Conservation (phyloP, 2,329 filamentous ascomycete genomes). For the Trichoderma asperellum region DNA sequence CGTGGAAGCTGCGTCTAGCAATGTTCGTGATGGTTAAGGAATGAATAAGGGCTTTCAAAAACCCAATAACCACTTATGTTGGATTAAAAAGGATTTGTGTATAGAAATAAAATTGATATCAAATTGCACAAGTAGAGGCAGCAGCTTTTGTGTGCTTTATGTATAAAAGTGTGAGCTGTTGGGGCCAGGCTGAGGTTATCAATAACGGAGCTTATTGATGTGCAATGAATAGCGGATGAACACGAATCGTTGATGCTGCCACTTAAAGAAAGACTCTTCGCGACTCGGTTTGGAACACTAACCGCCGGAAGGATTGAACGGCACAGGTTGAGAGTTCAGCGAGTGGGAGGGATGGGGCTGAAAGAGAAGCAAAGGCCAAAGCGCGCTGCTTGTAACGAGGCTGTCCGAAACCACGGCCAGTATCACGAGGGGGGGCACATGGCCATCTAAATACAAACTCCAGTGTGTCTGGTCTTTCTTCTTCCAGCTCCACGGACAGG, state of each 20-base stretch:
- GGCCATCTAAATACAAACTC: constrained; percentile 28
- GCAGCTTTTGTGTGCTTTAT: background rate
- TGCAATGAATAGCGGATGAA: constrained; percentile 31
- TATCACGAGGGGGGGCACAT: constrained; percentile 1
- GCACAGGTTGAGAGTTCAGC: constrained; percentile 28
- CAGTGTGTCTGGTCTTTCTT: background rate
- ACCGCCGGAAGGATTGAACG: constrained; percentile 44
- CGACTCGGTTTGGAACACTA: constrained; percentile 33
- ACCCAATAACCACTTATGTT: background rate
- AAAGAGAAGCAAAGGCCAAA: constrained; percentile 22
- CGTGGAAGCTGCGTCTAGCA: constrained; percentile 2
- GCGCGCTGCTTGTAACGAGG: background rate
- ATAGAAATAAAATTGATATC: background rate
- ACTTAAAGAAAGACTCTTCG: constrained; percentile 25
- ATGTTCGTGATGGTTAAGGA: background rate
- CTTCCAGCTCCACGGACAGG: constrained; percentile 2
- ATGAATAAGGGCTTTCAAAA: background rate
- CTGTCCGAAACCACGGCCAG: background rate
- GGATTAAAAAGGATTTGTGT: background rate
- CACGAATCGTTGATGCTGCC: constrained; percentile 23
- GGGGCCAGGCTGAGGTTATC: background rate
- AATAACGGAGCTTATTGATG: constrained; percentile 8
- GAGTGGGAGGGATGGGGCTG: constrained; percentile 1
- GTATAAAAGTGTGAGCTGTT: background rate
- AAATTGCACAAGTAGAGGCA: background rate